These are phyloP conservation scores for Abelmoschus esculentus DNA, from an alignment of 345 rosid genomes.

Conservation along the genomic window DNA sequence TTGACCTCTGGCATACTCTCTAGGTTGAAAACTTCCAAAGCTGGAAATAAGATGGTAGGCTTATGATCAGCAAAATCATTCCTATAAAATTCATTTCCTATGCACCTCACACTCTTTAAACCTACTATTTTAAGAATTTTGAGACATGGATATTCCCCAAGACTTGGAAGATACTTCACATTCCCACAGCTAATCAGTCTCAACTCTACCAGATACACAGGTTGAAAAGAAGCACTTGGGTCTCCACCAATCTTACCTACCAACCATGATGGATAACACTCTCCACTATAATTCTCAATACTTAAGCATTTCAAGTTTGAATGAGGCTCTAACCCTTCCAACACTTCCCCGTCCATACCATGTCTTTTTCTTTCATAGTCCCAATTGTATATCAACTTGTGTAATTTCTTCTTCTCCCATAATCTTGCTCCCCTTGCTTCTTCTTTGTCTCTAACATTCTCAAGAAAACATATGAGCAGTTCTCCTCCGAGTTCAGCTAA, in stretches of 20 bases:
- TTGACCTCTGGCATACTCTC: background rate
- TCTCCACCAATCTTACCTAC: background rate
- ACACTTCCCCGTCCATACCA: slow-evolving; percentile 6
- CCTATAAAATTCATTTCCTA: background rate
- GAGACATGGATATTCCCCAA: background rate
- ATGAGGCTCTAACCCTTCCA: slow-evolving; percentile 9
- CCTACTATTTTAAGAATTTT: background rate
- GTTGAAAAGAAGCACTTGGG: background rate
- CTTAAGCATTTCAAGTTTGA: slow-evolving; percentile 7
- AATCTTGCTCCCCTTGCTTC: too few species aligned
- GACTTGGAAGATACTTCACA: background rate
- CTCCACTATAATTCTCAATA: slow-evolving; percentile 1
- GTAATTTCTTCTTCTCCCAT: too few species aligned
- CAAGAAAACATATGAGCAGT: too few species aligned
- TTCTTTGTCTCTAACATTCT: too few species aligned
- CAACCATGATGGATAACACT: background rate
- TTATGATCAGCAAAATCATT: background rate
- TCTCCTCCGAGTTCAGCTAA: too few species aligned
- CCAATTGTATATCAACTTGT: background rate
- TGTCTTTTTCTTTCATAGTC: too few species aligned
- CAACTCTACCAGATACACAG: background rate
- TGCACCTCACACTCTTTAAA: background rate
- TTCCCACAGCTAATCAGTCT: background rate
- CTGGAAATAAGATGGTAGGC: background rate
- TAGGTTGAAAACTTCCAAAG: background rate